These are phyloP conservation scores for Termitomyces sp. DNA, from an alignment of 768 basidiomycete species.

Conservation along the genomic window DNA sequence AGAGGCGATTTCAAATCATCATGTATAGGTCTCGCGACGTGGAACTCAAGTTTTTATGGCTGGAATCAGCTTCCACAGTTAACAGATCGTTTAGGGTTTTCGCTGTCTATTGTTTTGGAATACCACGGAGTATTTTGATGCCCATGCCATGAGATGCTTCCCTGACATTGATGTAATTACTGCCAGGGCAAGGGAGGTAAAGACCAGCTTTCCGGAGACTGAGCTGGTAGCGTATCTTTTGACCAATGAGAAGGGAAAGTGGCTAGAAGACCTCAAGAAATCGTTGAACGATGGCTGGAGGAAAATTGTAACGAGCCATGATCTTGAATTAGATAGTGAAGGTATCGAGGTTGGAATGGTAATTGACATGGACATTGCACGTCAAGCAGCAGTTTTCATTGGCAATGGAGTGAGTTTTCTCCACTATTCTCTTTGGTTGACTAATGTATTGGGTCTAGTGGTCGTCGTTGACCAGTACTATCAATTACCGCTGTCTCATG, in stretches of 20 bases:
- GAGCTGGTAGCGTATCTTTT: conserved; percentile 25
- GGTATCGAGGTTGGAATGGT: conserved; percentile 28
- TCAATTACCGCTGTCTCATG: conserved; percentile 27
- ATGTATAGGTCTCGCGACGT: conserved; percentile 23
- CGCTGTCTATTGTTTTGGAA: conserved; percentile 16
- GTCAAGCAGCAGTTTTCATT: conserved; percentile 31
- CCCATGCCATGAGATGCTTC: conserved; percentile 26
- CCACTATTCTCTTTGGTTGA: background rate
- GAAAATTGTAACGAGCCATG: conserved; percentile 22
- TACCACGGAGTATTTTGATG: conserved; percentile 15
- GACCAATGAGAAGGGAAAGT: conserved; percentile 29
- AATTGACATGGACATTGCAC: conserved; percentile 34
- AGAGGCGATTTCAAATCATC: conserved; percentile 30
- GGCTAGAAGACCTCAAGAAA: conserved; percentile 21
- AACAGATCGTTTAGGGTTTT: conserved; percentile 23
- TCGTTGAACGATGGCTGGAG: conserved; percentile 25
- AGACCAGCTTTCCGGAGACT: background rate
- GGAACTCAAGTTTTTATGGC: conserved; percentile 26
- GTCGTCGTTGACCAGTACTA: conserved; percentile 32
- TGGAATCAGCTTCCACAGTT: conserved; percentile 29
- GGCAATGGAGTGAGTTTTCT: conserved; percentile 30
- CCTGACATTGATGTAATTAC: conserved; percentile 21
- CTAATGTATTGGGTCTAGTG: conserved; percentile 18
- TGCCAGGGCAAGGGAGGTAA: conserved; percentile 13
- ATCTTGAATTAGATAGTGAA: conserved; percentile 26